phyloP scores from a whole-genome alignment of 352 stramenopile genomes.

The Phytophthora idaei region DNA sequence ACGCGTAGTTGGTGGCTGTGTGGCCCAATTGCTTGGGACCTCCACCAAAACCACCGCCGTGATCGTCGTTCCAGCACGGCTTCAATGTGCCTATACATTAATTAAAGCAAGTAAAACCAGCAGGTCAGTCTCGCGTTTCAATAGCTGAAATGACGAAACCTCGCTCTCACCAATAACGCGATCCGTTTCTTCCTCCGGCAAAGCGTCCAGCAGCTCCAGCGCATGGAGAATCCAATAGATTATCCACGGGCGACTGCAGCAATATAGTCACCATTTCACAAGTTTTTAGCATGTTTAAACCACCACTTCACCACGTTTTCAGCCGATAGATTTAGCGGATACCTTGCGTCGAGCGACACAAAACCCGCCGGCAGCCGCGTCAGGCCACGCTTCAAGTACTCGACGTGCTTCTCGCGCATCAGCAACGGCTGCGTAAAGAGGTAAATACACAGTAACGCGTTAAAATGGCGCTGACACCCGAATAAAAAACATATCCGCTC shows the following conservation, averaged over 20 bases:
- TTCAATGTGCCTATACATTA: conserved; percentile 48
- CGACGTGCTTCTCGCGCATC: conserved; percentile 85
- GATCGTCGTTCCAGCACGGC: conserved; percentile 62
- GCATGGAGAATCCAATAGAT: conserved; percentile 98
- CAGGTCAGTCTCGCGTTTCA: not conserved
- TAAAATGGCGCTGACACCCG: conserved; percentile 5
- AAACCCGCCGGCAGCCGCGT: conserved; percentile 80
- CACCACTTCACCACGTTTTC: not conserved
- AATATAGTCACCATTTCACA: conserved; percentile 13
- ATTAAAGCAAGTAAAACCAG: conserved; percentile 4
- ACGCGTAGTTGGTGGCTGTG: conserved; percentile 95
- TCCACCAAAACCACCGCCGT: conserved; percentile 93
- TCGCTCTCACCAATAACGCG: conserved; percentile 46
- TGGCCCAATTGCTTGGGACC: conserved; percentile 90
- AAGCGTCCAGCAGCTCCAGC: conserved; percentile 92
- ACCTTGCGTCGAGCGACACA: conserved; percentile 91
- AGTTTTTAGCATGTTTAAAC: conserved; percentile 6
- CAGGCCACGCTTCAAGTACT: conserved; percentile 80
- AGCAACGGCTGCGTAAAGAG: conserved; percentile 50
- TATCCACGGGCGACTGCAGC: conserved; percentile 94
- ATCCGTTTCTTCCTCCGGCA: conserved; percentile 50
- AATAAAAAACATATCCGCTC: not conserved
- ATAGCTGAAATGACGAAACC: not conserved
- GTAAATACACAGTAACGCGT: not conserved
- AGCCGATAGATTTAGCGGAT: conserved; percentile 1